A percentile compares a stretch with the other conserved stretches of the same genome.
These are phyloP conservation scores for Torulaspora quercuum DNA, from an alignment of 805 yeast genomes.

Conservation along the genomic window DNA sequence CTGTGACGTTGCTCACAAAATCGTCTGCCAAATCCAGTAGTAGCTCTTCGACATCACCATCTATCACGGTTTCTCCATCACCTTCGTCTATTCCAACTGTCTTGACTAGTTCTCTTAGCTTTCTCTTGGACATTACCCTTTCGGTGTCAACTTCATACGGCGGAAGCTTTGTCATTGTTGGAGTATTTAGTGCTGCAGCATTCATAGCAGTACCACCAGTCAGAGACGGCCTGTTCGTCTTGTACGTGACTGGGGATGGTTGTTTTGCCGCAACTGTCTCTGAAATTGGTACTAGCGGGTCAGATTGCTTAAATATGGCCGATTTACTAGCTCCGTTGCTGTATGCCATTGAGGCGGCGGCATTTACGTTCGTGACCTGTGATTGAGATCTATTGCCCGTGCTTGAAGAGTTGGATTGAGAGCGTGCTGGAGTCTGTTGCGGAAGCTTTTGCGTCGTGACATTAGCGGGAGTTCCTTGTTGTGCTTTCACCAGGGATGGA, in stretches of 20 bases:
- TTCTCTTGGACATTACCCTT: slow-evolving; percentile 82
- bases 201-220: slow-evolving; percentile 78
- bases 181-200: slow-evolving; percentile 69
- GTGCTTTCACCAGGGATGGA: slow-evolving; percentile 11
- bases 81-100: slow-evolving; percentile 83
- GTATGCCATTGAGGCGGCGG: slow-evolving; percentile 44
- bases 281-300: slow-evolving; percentile 70
- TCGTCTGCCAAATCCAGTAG: slow-evolving; percentile 92
- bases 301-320: slow-evolving; percentile 41
- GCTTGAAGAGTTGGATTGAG: slow-evolving; percentile 25
- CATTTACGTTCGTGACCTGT: slow-evolving; percentile 48
- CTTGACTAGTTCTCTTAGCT: slow-evolving; percentile 80
- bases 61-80: slow-evolving; percentile 84
- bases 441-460: slow-evolving; percentile 16
- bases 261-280: slow-evolving; percentile 61
- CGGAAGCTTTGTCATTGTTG: slow-evolving; percentile 71
- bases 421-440: slow-evolving; percentile 18
- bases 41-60: slow-evolving; percentile 93
- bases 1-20: slow-evolving; percentile 83
- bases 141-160: slow-evolving; percentile 79
- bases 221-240: slow-evolving; percentile 74
- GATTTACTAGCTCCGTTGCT: slow-evolving; percentile 25
- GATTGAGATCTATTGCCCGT: slow-evolving; percentile 24
- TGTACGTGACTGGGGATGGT: slow-evolving; percentile 61
- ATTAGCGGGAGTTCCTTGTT: slow-evolving; percentile 13